A percentile compares a stretch with the other conserved stretches of the same genome.
Evolutionary conservation across 768 basidiomycete species (phyloP).

Genomic region (Kwoniella dendrophila): DNA sequence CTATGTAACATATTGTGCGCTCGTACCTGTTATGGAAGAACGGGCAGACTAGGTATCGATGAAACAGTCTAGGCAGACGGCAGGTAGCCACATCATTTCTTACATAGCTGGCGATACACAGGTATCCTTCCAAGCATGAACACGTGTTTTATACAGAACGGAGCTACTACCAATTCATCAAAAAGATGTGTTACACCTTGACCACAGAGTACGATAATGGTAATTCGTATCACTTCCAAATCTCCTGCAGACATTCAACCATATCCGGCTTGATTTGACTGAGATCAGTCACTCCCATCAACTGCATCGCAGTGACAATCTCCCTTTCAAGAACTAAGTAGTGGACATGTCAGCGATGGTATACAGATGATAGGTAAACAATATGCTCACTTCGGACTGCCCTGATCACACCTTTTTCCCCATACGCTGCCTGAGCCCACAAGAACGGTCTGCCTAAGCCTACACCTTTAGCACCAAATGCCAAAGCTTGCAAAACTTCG

Average conservation of each 20-base stretch:
- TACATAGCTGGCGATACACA: too few species aligned
- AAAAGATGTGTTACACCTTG: neutral
- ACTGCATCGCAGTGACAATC: constrained; percentile 52
- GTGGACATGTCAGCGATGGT: neutral
- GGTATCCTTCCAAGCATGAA: too few species aligned
- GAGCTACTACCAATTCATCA: too few species aligned
- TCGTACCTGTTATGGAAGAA: too few species aligned
- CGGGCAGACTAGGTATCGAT: too few species aligned
- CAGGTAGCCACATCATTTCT: too few species aligned
- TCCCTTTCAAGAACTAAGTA: constrained; percentile 51
- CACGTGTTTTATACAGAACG: too few species aligned
- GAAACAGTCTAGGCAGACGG: too few species aligned
- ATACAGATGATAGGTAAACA: neutral
- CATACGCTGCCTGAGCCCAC: constrained; percentile 57
- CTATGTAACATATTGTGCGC: too few species aligned
- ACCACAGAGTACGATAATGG: neutral
- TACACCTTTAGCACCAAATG: constrained; percentile 61
- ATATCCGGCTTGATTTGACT: constrained; percentile 47
- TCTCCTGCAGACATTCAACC: constrained; percentile 49
- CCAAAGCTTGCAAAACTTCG: constrained; percentile 84
- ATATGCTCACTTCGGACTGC: constrained; percentile 50
- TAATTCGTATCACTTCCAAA: constrained; percentile 32
- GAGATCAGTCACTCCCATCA: constrained; percentile 45
- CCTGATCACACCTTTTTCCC: constrained; percentile 56
- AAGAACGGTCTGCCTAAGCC: constrained; percentile 57